Evolutionary conservation across 2,329 filamentous ascomycete genomes (phyloP), one percentile per base, ranked within the genome.

Genomic region (Amylocarpus encephaloides): DNA sequence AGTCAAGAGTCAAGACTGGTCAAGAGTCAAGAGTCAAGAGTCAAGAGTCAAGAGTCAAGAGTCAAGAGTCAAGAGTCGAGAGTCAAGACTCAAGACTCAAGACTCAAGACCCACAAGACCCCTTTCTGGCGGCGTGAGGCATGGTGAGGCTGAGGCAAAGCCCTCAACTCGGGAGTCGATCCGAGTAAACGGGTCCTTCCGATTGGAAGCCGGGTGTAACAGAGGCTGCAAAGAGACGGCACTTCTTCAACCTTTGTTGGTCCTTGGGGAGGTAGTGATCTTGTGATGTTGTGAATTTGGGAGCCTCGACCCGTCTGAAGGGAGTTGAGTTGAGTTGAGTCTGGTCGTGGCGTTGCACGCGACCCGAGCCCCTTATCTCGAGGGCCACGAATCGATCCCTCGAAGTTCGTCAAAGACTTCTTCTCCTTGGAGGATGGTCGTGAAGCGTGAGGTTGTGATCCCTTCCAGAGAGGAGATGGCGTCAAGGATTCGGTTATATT

Each of bases 121-220:
- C 15, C 3, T 18, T 12, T 34, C 43, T 19, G 18, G 43, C 16
- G 30, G 42, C 29, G 12, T 43, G 46, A 43, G 18, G 43, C 16
- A 16, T 43, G 7, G 12, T 43, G 46, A 43, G 46, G 46, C 46
- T 49, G 39, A 49, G 46, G 46, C 46, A 29, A 19, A 30, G 33
- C 9, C 26, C 34, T 13, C 41, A n/a, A n/a, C 30, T 34, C 41
- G 38, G 46, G 46, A 49, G 38, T 18, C 16, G 38, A 49, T 38
- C 46, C 46, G 46, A 41, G 12, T 7, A 43, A 32, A 19, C 19
- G 30, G 15, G 10, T 15, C 26, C 10, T 42, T 1, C 11, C 30
- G 18, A 35, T 36, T 38, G 34, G 43, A 16, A 19, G 41, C 6
- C 13, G n/a, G 6, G 22, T n/a, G 13, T 22, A 22, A 12, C 3